Conservation (phyloP, 257 asterid species). For the Ilex asprella region DNA sequence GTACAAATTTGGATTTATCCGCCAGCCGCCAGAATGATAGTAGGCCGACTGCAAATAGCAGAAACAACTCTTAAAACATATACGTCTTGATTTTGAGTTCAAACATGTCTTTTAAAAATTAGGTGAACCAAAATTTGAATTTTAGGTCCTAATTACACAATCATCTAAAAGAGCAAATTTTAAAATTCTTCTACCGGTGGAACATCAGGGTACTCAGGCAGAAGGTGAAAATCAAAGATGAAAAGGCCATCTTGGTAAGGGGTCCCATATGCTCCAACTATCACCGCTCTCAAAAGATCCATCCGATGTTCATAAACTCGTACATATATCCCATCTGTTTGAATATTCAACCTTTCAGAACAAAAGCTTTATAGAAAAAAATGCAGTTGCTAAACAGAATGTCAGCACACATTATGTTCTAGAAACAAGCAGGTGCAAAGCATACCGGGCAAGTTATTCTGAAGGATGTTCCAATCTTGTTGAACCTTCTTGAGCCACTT, state of each 20-base stretch:
- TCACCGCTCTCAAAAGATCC: conserved; percentile 99
- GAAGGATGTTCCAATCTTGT: conserved; percentile 96
- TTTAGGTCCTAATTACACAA: no score
- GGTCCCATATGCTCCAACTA: conserved; percentile 97
- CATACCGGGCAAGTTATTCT: conserved; percentile 89
- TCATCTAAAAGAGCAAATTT: background rate
- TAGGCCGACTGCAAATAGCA: conserved; percentile 62
- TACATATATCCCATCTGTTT: conserved; percentile 82
- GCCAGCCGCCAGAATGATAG: conserved; percentile 99
- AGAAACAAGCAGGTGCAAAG: conserved; percentile 9
- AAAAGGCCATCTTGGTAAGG: conserved; percentile 99
- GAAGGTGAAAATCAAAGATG: conserved; percentile 94
- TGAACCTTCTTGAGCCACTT: conserved; percentile 98
- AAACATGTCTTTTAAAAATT: no score
- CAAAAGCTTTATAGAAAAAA: conserved; percentile 8
- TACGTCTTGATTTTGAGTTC: no score
- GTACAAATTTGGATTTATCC: conserved; percentile 92
- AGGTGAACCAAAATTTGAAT: no score
- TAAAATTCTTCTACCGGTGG: conserved; percentile 67
- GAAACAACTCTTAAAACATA: no score
- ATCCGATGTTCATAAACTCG: conserved; percentile 94
- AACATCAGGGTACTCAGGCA: conserved; percentile 86
- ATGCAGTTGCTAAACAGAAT: conserved; percentile 5
- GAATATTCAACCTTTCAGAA: conserved; percentile 10
- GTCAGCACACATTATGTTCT: conserved; percentile 8